Conservation (phyloP, 306 rosid genomes). For the Acacia confusa region DNA sequence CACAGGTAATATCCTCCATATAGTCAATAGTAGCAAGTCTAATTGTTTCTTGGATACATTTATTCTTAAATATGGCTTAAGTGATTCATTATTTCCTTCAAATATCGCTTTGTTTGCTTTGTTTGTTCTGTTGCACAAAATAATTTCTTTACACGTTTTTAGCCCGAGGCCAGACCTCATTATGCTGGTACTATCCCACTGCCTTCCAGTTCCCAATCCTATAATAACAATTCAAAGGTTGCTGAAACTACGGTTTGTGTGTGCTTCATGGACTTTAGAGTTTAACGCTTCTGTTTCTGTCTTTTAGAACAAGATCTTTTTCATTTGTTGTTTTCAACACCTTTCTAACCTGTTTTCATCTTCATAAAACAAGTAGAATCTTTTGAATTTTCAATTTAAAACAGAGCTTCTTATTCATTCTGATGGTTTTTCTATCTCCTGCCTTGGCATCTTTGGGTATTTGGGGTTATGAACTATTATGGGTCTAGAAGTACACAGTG, state of each 20-base stretch:
- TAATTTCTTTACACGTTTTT: neutral
- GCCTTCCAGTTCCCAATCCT: constrained; percentile 1
- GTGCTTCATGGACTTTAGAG: neutral
- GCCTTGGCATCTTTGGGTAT: neutral
- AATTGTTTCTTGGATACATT: constrained; percentile 12
- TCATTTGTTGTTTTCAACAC: neutral
- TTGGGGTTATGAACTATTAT: neutral
- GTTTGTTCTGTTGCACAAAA: neutral
- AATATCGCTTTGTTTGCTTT: neutral
- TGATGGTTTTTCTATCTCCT: neutral
- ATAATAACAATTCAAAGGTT: constrained; percentile 5
- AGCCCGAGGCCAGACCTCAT: neutral
- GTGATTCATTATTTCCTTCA: neutral
- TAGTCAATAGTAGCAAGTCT: neutral
- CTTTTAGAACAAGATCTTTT: constrained; percentile 8
- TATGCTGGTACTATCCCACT: neutral
- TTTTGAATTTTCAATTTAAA: neutral
- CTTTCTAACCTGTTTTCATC: neutral
- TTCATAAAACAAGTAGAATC: neutral
- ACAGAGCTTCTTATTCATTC: constrained; percentile 9
- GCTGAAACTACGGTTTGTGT: neutral
- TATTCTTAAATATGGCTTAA: constrained; percentile 1
- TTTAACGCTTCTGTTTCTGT: neutral
- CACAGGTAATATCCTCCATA: constrained; percentile 40
- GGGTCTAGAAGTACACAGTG: no score